Evolutionary conservation across 1,284 basidiomycete genomes (phyloP), one percentile per base, ranked within the genome.

Genomic region (Ceratobasidium sp.): DNA sequence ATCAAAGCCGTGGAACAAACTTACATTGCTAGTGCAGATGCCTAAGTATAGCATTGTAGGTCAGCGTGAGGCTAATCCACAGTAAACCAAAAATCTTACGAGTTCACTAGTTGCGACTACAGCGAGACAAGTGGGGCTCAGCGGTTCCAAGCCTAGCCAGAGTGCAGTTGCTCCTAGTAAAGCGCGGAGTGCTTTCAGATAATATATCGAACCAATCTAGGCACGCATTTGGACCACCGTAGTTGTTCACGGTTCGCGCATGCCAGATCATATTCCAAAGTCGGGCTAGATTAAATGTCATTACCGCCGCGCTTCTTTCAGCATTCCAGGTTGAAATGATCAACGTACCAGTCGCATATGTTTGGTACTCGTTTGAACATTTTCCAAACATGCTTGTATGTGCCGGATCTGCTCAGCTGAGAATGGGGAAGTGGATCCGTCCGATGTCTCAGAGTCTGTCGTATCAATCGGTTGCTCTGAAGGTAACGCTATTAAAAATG

Each of bases 251-350:
- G 22, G 24, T 13, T 31, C 62, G 62, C 3, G 62, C 43, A 31
- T 64, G 41, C 62, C 62, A 64, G 19, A 64, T 64, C 62, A 64
- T 64, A 39, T 43, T 48, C 62, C 62, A 64, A 13, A 64, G 19
- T 16, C 62, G 62, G 2, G 62, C 62, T 64, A 19, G 8, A 46
- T n/a, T n/a, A 19, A 7, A 16, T 19, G 19, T 46, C 3, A 3
- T 16, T n/a, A n/a, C n/a, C n/a, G n/a, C n/a, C n/a, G n/a, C n/a
- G 43, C 16, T 46, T 11, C 43, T 46, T 3, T 46, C 9, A 46
- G 3, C 9, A 46, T 19, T 46, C 8, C 6, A 41, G 39, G 13
- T 6, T 13, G 7, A 41, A 41, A 7, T 41, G 3, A 19, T 11
- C 19, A 19, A 46, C 16, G 7, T 16, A 54, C 65, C 65, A 49